A percentile compares a stretch with the other conserved stretches of the same genome.
These are phyloP conservation scores for Exophiala calicioides DNA, from an alignment of 2,329 filamentous ascomycete genomes.

Conservation along the genomic window DNA sequence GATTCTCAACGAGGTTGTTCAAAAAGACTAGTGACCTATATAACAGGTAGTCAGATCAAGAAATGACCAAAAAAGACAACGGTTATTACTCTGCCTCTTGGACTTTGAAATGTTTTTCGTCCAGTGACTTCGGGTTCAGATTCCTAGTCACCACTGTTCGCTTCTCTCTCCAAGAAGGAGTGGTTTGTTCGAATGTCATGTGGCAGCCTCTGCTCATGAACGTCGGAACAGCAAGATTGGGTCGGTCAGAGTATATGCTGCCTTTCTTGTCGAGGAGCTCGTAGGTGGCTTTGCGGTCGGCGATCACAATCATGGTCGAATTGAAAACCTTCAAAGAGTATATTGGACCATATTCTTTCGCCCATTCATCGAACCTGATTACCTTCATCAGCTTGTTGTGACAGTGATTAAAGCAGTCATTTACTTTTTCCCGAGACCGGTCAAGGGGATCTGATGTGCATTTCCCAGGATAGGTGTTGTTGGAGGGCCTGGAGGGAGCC, in stretches of 20 bases:
- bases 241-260: conserved; percentile 46
- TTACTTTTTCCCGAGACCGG: conserved; percentile 35
- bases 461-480: conserved; percentile 52
- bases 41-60: neutral
- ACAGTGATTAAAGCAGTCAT: neutral
- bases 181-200: conserved; percentile 24
- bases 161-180: conserved; percentile 21
- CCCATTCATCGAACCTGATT: conserved; percentile 47
- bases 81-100: conserved; percentile 29
- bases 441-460: conserved; percentile 43
- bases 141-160: conserved; percentile 43
- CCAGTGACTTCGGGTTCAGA: conserved; percentile 47
- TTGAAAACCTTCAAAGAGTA: conserved; percentile 46
- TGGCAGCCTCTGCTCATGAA: conserved; percentile 23
- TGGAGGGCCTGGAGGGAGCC: conserved; percentile 38
- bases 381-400: too few relatives aligned
- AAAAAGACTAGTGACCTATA: conserved; percentile 16
- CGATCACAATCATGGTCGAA: conserved; percentile 44
- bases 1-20: conserved; percentile 16
- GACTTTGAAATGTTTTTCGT: conserved; percentile 33
- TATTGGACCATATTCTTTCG: conserved; percentile 44
- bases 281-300: conserved; percentile 42
- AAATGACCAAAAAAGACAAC: too few relatives aligned
- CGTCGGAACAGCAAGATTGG: conserved; percentile 28
- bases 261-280: conserved; percentile 49